These are phyloP conservation scores for Phlyctochytrium arcticum DNA, from an alignment of 192 early-diverging fungal genomes.

Conservation along the genomic window DNA sequence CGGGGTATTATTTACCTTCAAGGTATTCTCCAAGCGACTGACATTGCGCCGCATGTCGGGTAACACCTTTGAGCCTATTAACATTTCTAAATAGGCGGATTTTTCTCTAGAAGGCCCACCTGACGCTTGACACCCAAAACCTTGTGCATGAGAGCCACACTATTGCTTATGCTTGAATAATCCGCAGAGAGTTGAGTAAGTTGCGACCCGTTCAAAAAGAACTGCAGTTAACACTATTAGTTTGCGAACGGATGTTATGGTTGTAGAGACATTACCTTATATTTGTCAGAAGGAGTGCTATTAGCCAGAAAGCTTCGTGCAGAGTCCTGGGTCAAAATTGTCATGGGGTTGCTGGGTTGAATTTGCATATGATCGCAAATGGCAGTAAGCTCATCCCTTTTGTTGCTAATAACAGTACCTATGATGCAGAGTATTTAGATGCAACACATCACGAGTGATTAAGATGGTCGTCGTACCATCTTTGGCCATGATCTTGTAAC, in stretches of 20 bases:
- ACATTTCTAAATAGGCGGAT: too few relatives aligned
- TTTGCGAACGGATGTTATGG: too few relatives aligned
- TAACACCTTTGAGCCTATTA: slow-evolving; percentile 42
- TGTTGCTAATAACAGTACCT: slow-evolving; percentile 64
- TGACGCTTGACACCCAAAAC: slow-evolving; percentile 1
- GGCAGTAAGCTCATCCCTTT: slow-evolving; percentile 74
- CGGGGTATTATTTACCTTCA: slow-evolving; percentile 58
- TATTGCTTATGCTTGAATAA: slow-evolving; percentile 32
- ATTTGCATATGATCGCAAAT: slow-evolving; percentile 89
- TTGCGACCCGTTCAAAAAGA: slow-evolving; percentile 86
- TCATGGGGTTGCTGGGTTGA: slow-evolving; percentile 90
- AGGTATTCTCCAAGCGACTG: slow-evolving; percentile 60
- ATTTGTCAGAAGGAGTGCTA: slow-evolving; percentile 81
- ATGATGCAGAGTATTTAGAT: not conserved
- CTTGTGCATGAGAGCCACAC: not conserved
- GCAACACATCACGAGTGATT: slow-evolving; percentile 45
- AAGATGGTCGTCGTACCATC: too few relatives aligned
- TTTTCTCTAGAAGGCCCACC: too few relatives aligned
- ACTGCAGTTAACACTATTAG: too few relatives aligned
- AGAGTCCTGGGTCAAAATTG: slow-evolving; percentile 88
- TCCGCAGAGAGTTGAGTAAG: slow-evolving; percentile 73
- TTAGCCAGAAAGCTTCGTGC: slow-evolving; percentile 85
- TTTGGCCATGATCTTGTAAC: slow-evolving; percentile 80
- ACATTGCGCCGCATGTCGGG: slow-evolving; percentile 68
- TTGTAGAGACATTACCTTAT: too few relatives aligned